Percentiles rank a stretch among this genome's conserved stretches.
phyloP scores from a whole-genome alignment of 2,329 filamentous ascomycete species.

The Nemania sp. region DNA sequence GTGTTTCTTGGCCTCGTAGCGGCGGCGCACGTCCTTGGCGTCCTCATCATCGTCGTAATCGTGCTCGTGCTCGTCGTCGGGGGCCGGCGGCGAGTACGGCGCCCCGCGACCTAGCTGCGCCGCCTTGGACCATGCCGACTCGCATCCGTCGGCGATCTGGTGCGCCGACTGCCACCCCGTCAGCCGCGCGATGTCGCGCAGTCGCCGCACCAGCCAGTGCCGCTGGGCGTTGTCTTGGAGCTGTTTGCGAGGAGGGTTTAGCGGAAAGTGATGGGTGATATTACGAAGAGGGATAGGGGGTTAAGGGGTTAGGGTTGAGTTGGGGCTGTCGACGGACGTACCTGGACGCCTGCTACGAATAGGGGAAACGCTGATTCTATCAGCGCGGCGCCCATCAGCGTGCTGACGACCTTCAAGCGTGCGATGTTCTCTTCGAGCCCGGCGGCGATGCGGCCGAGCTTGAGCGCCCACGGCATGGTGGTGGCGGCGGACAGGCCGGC shows the following conservation, averaged over 20 bases:
- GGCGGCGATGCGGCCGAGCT: slow-evolving; percentile 78
- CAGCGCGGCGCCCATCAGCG: slow-evolving; percentile 76
- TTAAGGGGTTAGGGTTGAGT: neutral
- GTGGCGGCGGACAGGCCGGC: slow-evolving; percentile 75
- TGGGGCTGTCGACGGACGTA: slow-evolving; percentile 38
- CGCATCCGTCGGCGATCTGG: slow-evolving; percentile 81
- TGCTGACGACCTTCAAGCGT: slow-evolving; percentile 65
- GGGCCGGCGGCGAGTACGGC: slow-evolving; percentile 61
- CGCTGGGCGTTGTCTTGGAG: slow-evolving; percentile 74
- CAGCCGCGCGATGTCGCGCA: slow-evolving; percentile 74
- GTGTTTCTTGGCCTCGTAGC: slow-evolving; percentile 20
- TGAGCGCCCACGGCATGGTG: slow-evolving; percentile 71
- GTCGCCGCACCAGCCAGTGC: slow-evolving; percentile 72
- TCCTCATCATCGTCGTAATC: slow-evolving; percentile 29
- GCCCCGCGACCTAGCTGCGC: slow-evolving; percentile 75
- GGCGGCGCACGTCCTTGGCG: slow-evolving; percentile 31
- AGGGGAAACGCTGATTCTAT: slow-evolving; percentile 81
- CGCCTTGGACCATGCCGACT: slow-evolving; percentile 79
- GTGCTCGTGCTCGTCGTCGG: slow-evolving; percentile 30
- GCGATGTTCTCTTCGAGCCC: slow-evolving; percentile 65
- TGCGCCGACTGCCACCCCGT: slow-evolving; percentile 87
- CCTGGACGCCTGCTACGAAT: slow-evolving; percentile 83
- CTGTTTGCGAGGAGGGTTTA: slow-evolving; percentile 45
- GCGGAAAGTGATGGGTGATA: neutral
- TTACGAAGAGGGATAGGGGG: neutral